Conservation (phyloP, 2,329 filamentous ascomycete genomes). For the Fusarium circinatum region DNA sequence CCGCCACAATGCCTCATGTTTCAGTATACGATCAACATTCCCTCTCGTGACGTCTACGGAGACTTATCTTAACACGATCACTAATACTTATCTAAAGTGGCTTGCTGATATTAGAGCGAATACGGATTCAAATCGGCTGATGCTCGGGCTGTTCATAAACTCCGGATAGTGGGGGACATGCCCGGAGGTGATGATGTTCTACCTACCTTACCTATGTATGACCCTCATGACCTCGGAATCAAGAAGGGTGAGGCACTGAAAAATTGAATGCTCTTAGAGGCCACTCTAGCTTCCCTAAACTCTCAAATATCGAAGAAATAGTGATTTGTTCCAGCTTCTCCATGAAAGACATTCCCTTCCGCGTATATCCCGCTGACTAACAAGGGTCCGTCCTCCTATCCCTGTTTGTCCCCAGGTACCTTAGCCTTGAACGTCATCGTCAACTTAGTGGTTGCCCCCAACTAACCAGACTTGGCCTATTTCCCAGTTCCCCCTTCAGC, state of each 20-base stretch:
- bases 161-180: constrained; percentile 30
- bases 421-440: constrained; percentile 40
- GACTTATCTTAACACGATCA: background rate
- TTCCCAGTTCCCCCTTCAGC: constrained; percentile 25
- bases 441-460: constrained; percentile 16
- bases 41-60: background rate
- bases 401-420: constrained; percentile 9
- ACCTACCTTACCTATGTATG: background rate
- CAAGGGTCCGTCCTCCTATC: constrained; percentile 3
- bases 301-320: background rate
- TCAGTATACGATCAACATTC: background rate
- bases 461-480: constrained; percentile 27
- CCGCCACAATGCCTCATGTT: background rate
- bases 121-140: constrained; percentile 34
- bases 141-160: constrained; percentile 31
- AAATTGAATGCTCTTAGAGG: background rate
- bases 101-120: constrained; percentile 18
- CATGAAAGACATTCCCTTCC: background rate
- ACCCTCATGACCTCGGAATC: constrained; percentile 23
- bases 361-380: constrained; percentile 34
- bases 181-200: constrained; percentile 1
- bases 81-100: constrained; percentile 1
- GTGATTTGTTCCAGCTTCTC: background rate
- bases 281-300: background rate
- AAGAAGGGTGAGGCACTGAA: background rate